Base-by-base conservation (phyloP, 2,329 filamentous ascomycete genomes). In the Plectosphaerella cucumerina region DNA sequence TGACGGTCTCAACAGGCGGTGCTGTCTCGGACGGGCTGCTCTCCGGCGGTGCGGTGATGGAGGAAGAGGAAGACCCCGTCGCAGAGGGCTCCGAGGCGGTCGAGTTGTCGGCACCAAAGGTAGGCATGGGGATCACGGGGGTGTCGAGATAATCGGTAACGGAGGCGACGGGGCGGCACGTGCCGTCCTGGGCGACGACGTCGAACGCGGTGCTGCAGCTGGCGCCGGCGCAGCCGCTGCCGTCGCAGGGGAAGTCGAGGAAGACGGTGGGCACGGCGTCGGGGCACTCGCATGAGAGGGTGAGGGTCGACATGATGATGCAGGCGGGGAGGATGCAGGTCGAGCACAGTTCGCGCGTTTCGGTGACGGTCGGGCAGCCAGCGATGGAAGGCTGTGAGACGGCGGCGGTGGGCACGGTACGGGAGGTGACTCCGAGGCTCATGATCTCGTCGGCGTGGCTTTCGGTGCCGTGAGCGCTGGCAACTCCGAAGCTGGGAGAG, bases 281-380 rank as follows among this genome's bases (percentile, higher is more conserved):
- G 1, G 65, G 65, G 44, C 69, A 71, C 23, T 64, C 65, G 50
- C 65, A 66, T 4, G 58, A 58, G 10, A 62, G 64, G 18, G 59
- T 65, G 17, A 70, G 48, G 5, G 66, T 70, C 23, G 56, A 55
- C 18, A 65, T 22, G 2, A 26, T 53, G 35, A 70, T 49, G 45
- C 69, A 71, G 49, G 59, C 46, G 11, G 62, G 64, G 20, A 61
- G 53, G 1, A 61, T 44, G 52, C 69, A 71, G 1, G 65, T 68
- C 12, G 62, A 60, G 58, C 69, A 71, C n/a, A 61, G 50, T 9
- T 62, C 60, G 4, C 53, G 41, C 6, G 62, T 65, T 8, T 58
- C 48, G 1, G 66, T 69, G 5, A 68, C 62, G 10, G 67, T 69
- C 18, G 68, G 68, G n/a, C 68, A 71, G 6, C 47, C 44, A 0